Percentiles rank a stretch among this genome's conserved stretches.
Evolutionary conservation across 2,329 filamentous ascomycete genomes (phyloP).

Genomic region (Aspergillus tubingensis): DNA sequence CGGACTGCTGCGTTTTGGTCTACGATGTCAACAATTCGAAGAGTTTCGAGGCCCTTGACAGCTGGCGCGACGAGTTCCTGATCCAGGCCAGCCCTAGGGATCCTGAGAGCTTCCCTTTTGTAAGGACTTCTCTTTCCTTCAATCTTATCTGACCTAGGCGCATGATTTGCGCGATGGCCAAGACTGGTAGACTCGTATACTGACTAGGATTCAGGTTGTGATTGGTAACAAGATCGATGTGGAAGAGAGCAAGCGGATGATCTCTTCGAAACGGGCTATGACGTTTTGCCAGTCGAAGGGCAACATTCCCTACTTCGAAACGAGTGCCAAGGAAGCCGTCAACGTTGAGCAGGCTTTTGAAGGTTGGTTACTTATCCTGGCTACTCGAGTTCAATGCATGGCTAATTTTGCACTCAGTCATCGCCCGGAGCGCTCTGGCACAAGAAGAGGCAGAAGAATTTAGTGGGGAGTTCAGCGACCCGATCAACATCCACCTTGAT

Average conservation of each 20-base stretch:
- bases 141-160: neutral
- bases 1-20: conserved; percentile 96
- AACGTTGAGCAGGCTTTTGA: conserved; percentile 92
- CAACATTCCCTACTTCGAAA: conserved; percentile 98
- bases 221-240: conserved; percentile 99
- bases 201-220: conserved; percentile 66
- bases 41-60: conserved; percentile 97
- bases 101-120: conserved; percentile 96
- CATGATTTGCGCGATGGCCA: neutral
- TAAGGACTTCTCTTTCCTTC: conserved; percentile 50
- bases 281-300: conserved; percentile 98
- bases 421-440: conserved; percentile 89
- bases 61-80: conserved; percentile 97
- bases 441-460: conserved; percentile 99
- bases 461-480: conserved; percentile 94
- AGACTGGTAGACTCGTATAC: conserved; percentile 12
- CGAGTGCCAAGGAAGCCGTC: conserved; percentile 96
- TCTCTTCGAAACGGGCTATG: conserved; percentile 93
- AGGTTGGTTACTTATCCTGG: conserved; percentile 47
- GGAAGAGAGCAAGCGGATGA: conserved; percentile 95
- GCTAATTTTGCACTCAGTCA: conserved; percentile 61
- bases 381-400: neutral
- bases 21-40: conserved; percentile 99
- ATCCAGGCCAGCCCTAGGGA: conserved; percentile 97
- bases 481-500: conserved; percentile 97